phyloP scores from a whole-genome alignment of 2,329 filamentous ascomycete species.

The Aureobasidium pullulans region DNA sequence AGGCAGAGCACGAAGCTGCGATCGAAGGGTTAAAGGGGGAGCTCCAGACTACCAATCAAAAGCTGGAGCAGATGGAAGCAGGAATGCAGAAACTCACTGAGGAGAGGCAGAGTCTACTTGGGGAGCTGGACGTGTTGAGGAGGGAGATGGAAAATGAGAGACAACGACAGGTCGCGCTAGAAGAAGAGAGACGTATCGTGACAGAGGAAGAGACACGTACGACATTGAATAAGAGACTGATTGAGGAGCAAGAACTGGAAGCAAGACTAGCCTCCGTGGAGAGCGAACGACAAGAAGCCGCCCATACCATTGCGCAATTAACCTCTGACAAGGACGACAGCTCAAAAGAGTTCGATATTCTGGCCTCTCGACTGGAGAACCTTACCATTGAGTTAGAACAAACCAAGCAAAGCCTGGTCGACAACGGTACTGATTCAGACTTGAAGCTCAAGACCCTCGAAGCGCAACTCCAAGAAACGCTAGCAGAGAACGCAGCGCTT shows the following conservation, averaged over 20 bases:
- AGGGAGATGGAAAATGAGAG: conserved; percentile 4
- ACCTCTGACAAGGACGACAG: conserved; percentile 14
- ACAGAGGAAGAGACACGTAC: background rate
- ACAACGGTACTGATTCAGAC: conserved; percentile 12
- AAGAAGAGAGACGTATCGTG: background rate
- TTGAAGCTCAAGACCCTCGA: conserved; percentile 8
- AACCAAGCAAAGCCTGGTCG: conserved; percentile 8
- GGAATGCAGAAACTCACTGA: background rate
- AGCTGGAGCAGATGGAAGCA: background rate
- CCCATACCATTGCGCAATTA: background rate
- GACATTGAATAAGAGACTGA: conserved; percentile 5
- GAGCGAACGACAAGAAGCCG: conserved; percentile 10
- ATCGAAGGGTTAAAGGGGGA: background rate
- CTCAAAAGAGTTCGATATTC: conserved; percentile 9
- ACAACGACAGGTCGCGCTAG: background rate
- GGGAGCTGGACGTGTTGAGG: conserved; percentile 12
- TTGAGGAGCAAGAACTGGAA: conserved; percentile 1
- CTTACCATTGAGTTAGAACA: conserved; percentile 15
- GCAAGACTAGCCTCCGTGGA: conserved; percentile 8
- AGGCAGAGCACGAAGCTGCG: conserved; percentile 3
- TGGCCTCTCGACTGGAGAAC: conserved; percentile 11
- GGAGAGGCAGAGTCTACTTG: background rate
- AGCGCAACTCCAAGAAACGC: conserved; percentile 5
- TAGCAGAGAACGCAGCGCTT: conserved; percentile 13
- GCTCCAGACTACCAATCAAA: conserved; percentile 8